These are phyloP conservation scores for Claviceps pazoutovae DNA, from an alignment of 2,329 filamentous ascomycete genomes.

Conservation along the genomic window DNA sequence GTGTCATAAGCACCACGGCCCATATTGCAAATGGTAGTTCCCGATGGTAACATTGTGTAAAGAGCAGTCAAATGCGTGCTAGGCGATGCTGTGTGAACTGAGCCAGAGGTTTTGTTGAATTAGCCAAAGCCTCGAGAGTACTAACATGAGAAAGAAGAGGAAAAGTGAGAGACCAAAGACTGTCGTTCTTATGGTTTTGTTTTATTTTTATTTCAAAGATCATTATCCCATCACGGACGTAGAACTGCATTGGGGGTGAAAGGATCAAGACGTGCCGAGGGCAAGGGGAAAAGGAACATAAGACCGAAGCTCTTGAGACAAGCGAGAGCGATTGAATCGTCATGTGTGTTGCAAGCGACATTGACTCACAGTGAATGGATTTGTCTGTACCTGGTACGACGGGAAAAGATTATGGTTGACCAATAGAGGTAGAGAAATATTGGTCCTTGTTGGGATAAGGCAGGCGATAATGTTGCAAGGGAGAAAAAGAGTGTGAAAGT, in stretches of 20 bases:
- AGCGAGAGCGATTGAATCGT: conserved; percentile 3
- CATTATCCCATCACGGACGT: not conserved
- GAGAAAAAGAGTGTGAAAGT: conserved; percentile 9
- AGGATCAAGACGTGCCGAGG: no score
- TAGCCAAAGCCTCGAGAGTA: not conserved
- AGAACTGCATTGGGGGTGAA: not conserved
- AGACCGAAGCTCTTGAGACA: conserved; percentile 6
- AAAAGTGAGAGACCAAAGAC: not conserved
- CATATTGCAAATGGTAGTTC: conserved; percentile 28
- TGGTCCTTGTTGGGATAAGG: conserved; percentile 5
- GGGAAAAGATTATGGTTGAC: conserved; percentile 1
- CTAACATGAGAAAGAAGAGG: not conserved
- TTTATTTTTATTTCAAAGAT: not conserved
- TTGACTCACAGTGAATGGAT: conserved; percentile 20
- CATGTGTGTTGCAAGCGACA: conserved; percentile 14
- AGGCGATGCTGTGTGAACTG: not conserved
- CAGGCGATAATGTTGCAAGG: conserved; percentile 7
- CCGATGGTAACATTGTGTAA: conserved; percentile 23
- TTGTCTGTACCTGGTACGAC: conserved; percentile 18
- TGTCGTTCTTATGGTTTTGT: not conserved
- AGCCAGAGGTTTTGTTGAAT: not conserved
- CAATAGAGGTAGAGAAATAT: conserved; percentile 1
- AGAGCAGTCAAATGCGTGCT: conserved; percentile 4
- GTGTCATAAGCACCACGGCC: conserved; percentile 39
- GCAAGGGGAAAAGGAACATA: not conserved